A percentile compares a stretch with the other conserved stretches of the same genome.
phyloP scores from a whole-genome alignment of 192 early-diverging fungal species.

The Coemansia sp. region DNA sequence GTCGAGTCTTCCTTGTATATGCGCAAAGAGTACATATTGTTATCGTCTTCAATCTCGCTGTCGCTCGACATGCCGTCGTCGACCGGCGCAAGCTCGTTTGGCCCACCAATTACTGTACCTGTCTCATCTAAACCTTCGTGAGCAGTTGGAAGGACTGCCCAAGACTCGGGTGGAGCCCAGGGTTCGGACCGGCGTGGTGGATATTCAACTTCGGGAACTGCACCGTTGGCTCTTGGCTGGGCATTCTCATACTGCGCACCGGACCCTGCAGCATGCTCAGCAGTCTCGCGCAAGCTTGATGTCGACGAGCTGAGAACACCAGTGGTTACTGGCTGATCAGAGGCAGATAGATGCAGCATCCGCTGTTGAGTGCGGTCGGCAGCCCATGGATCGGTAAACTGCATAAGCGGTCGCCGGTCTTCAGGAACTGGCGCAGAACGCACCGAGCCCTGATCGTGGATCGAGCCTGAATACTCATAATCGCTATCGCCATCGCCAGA shows the following conservation, averaged over 20 bases:
- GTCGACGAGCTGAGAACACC: conserved; percentile 10
- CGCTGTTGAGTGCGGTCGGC: conserved; percentile 40
- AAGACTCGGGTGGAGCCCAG: conserved; percentile 72
- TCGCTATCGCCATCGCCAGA: conserved; percentile 33
- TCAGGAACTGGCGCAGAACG: conserved; percentile 31
- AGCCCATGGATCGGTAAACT: conserved; percentile 52
- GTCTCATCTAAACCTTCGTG: conserved; percentile 41
- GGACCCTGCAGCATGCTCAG: background rate
- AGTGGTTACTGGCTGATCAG: background rate
- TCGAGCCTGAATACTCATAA: conserved; percentile 25
- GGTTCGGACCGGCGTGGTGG: conserved; percentile 51
- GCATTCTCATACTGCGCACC: conserved; percentile 3
- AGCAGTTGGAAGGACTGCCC: conserved; percentile 62
- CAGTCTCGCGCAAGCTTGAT: conserved; percentile 14
- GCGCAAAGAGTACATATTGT: conserved; percentile 62
- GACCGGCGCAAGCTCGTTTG: conserved; percentile 33
- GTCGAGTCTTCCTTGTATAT: conserved; percentile 79
- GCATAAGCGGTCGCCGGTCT: conserved; percentile 28
- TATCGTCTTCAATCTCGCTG: conserved; percentile 42
- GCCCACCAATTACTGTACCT: conserved; percentile 20
- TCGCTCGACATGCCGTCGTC: conserved; percentile 32
- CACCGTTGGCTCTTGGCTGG: conserved; percentile 1
- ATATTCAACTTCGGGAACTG: conserved; percentile 26
- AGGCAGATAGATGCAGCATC: conserved; percentile 3
- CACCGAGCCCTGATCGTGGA: conserved; percentile 34